These are phyloP conservation scores for Solanum chilense DNA, from an alignment of 257 asterid genomes.

Conservation along the genomic window DNA sequence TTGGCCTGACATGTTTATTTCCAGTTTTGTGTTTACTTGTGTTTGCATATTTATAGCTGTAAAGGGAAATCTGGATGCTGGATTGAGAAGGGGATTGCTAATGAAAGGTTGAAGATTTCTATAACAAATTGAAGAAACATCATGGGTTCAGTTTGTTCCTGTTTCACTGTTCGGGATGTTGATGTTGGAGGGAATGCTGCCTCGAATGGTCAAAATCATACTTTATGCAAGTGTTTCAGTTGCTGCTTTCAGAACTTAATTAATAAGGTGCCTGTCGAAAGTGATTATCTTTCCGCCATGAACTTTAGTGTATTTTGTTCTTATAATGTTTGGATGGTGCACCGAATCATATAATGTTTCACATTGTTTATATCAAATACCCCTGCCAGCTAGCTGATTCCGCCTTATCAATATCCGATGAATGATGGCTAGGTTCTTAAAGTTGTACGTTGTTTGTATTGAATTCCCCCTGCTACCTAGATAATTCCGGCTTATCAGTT, in stretches of 20 bases:
- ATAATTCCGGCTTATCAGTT: neutral
- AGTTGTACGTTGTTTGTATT: neutral
- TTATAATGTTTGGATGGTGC: neutral
- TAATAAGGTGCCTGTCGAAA: slow-evolving; percentile 19
- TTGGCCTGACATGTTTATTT: neutral
- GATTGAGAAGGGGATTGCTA: neutral
- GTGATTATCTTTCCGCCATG: neutral
- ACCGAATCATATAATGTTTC: neutral
- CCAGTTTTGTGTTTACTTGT: neutral
- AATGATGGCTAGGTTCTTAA: neutral
- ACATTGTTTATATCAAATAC: neutral
- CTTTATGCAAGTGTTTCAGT: slow-evolving; percentile 6
- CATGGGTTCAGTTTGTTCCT: slow-evolving; percentile 43
- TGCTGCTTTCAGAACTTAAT: slow-evolving; percentile 21
- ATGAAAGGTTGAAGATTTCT: neutral
- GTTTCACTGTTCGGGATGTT: slow-evolving; percentile 21
- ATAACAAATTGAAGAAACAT: neutral
- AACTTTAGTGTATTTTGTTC: neutral
- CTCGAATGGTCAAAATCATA: slow-evolving; percentile 1
- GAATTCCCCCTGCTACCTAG: neutral
- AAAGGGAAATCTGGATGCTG: neutral
- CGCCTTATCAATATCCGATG: neutral
- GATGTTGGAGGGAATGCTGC: neutral
- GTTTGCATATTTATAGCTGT: neutral
- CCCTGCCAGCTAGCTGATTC: neutral